Evolutionary conservation across 2,329 filamentous ascomycete genomes (phyloP), one percentile per base, ranked within the genome.

Genomic region (Xylariomycetidae sp.): DNA sequence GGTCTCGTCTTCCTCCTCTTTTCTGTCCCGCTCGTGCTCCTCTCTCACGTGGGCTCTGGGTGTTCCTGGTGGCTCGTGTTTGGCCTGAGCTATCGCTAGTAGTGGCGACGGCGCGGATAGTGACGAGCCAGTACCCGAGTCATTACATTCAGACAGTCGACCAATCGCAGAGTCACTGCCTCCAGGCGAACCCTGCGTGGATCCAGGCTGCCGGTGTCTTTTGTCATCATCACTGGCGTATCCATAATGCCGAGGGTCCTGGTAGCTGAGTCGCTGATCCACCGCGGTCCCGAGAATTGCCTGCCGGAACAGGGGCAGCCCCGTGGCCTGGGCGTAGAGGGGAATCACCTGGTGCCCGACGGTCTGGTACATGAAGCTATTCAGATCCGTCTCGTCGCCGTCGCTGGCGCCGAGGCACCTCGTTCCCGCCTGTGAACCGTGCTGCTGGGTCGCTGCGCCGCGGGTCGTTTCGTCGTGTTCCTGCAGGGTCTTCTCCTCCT

Each of bases 351-450:
- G 74, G 61, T 97, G 88, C 10, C 92, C 92, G 40, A 96, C 86
- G 3, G 92, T 98, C 68, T 98, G 92, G 69, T 97, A 98, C 92
- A 98, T 98, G 79, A 92, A 97, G 66, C 89, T 96, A 62, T 98
- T 88, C 49, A 94, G 72, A 58, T 97, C 86, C 36, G 72, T 64
- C 42, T 70, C 66, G 22, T 72, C 66, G 20, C 10, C 41, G 16
- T 57, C 66, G 29, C 67, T 56, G 18, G 31, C 25, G 31, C 40
- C 31, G 18, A 30, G 28, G 13, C 26, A 26, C 27, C 27, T 36
- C 30, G 26, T 17, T 29, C 17, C 34, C 16, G 36, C 25, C 31
- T 29, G 22, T 29, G 47, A 31, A 16, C 32, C 30, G 30, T 39
- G 32, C 27, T 36, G 37, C 22, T 38, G 38, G 20, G 37, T 25